Conservation (phyloP, 2,329 filamentous ascomycete species). For the Pseudopyricularia cyperi region DNA sequence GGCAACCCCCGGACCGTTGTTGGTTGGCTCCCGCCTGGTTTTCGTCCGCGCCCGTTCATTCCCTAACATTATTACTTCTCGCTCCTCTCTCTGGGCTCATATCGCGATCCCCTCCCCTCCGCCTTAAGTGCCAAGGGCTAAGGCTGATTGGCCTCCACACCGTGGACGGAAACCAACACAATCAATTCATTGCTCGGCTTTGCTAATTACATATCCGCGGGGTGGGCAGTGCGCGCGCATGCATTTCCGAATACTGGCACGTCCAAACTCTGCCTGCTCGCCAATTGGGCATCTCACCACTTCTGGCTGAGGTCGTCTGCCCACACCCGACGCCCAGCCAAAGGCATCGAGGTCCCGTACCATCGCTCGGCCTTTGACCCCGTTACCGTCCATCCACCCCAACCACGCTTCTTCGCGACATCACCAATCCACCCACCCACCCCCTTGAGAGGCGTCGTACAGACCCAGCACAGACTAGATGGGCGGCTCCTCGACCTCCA, state of each 20-base stretch:
- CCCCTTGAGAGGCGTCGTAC: neutral
- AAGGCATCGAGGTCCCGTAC: neutral
- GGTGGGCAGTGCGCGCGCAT: neutral
- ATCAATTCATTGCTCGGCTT: neutral
- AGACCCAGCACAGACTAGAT: constrained; percentile 23
- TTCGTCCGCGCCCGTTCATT: neutral
- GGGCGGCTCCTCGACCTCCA: constrained; percentile 26
- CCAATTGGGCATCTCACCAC: neutral
- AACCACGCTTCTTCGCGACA: neutral
- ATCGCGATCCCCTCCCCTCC: too few relatives aligned
- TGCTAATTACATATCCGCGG: neutral
- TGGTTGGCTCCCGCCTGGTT: neutral
- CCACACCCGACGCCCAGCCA: neutral
- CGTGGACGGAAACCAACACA: neutral
- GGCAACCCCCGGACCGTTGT: too few relatives aligned
- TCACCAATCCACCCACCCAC: neutral
- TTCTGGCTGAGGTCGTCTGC: neutral
- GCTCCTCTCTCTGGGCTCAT: too few relatives aligned
- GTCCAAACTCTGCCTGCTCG: neutral
- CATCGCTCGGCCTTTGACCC: neutral
- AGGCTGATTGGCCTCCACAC: neutral
- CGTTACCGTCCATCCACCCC: neutral
- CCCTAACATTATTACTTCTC: neutral
- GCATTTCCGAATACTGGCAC: neutral
- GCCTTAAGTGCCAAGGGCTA: neutral